phyloP scores from a whole-genome alignment of 2,329 filamentous ascomycete species.

The Cyclaneusma minus region DNA sequence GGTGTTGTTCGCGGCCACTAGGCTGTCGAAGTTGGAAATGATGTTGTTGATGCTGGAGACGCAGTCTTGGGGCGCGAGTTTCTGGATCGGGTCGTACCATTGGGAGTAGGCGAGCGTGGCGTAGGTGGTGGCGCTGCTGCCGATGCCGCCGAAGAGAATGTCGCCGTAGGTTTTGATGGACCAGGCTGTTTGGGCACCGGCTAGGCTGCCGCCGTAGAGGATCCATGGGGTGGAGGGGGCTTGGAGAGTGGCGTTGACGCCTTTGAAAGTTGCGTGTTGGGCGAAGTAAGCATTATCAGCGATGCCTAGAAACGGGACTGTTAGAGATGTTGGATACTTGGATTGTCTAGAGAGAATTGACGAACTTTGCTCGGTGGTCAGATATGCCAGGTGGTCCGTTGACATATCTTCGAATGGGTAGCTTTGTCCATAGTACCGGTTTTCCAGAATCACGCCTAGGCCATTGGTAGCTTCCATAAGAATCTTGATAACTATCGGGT shows the following conservation, averaged over 20 bases:
- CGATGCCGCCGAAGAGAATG: constrained; percentile 31
- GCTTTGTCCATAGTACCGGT: constrained; percentile 32
- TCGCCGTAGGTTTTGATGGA: constrained; percentile 29
- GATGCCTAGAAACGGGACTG: constrained; percentile 20
- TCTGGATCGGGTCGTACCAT: constrained; percentile 34
- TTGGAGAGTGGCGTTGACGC: constrained; percentile 24
- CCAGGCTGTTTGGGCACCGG: constrained; percentile 25
- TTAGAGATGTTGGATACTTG: constrained; percentile 1
- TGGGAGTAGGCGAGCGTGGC: constrained; percentile 27
- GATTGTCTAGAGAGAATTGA: background rate
- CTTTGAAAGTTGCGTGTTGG: constrained; percentile 28
- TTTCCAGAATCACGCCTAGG: constrained; percentile 35
- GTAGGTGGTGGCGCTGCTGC: constrained; percentile 26
- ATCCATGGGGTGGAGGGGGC: constrained; percentile 30
- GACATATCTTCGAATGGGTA: constrained; percentile 30
- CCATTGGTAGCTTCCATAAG: constrained; percentile 36
- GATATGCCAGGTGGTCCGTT: constrained; percentile 30
- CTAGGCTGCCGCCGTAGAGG: constrained; percentile 27
- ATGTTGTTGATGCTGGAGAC: constrained; percentile 31
- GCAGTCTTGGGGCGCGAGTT: constrained; percentile 31
- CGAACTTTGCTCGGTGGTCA: constrained; percentile 32
- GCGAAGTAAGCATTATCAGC: constrained; percentile 36
- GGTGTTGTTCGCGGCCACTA: constrained; percentile 26
- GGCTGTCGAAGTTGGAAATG: constrained; percentile 30
- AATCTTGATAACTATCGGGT: constrained; percentile 29